Conservation (phyloP, 805 yeast genomes). For the Yamadazyma endophytica region DNA sequence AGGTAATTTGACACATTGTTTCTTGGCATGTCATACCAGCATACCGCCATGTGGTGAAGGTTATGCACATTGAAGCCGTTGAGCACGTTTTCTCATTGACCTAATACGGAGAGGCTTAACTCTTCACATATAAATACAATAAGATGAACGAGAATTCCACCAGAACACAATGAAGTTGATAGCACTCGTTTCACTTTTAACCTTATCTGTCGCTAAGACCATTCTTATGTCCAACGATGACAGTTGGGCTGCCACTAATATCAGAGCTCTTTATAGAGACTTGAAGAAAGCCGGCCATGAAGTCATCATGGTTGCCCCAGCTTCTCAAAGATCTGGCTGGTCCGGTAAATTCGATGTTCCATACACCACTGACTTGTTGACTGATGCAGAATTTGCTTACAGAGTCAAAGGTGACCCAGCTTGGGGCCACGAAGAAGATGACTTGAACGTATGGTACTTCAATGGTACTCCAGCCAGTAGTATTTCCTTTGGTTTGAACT, state of each 20-base stretch:
- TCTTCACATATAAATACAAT: too few species aligned
- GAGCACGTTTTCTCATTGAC: too few species aligned
- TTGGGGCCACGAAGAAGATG: conserved; percentile 46
- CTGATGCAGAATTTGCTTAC: conserved; percentile 44
- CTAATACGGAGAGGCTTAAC: too few species aligned
- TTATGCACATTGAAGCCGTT: too few species aligned
- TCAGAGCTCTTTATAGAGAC: conserved; percentile 49
- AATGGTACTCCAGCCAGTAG: conserved; percentile 52
- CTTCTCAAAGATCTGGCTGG: conserved; percentile 46
- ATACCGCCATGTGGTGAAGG: too few species aligned
- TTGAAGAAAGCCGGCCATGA: conserved; percentile 44
- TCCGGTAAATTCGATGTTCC: conserved; percentile 52
- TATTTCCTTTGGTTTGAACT: conserved; percentile 46
- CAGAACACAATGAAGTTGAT: conserved; percentile 4
- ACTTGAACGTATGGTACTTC: conserved; percentile 46
- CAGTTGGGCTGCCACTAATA: conserved; percentile 52
- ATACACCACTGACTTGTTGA: conserved; percentile 20
- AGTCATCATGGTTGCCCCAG: conserved; percentile 48
- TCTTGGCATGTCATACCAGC: too few species aligned
- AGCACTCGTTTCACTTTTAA: not conserved
- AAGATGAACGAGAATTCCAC: too few species aligned
- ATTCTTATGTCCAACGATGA: conserved; percentile 47
- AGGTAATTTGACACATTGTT: too few species aligned
- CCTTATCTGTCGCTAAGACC: conserved; percentile 17
- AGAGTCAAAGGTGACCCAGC: conserved; percentile 46